phyloP scores from a whole-genome alignment of 1,284 basidiomycete genomes.

The Golubevia pallescens region DNA sequence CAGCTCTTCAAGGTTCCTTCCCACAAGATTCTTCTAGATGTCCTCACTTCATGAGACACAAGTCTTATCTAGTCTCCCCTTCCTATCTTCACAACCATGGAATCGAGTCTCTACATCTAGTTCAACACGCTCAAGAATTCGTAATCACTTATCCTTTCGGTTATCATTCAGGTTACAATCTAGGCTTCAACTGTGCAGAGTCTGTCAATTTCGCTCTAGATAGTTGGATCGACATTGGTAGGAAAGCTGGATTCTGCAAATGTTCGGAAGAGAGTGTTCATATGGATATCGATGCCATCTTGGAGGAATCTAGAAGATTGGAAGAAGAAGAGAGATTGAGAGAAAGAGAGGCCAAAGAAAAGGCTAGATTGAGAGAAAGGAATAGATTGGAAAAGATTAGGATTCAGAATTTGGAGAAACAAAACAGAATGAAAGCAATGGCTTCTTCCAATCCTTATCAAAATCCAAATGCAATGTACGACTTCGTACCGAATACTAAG shows the following conservation, averaged over 20 bases:
- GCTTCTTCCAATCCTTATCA: no score
- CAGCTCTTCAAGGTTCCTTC: conserved; percentile 56
- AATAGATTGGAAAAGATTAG: no score
- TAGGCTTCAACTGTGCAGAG: conserved; percentile 97
- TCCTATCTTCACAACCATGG: conserved; percentile 78
- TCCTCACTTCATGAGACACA: conserved; percentile 93
- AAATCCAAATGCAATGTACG: no score
- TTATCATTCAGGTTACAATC: conserved; percentile 95
- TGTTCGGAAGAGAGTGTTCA: conserved; percentile 58
- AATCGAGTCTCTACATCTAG: conserved; percentile 68
- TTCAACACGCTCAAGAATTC: conserved; percentile 90
- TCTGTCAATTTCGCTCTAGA: conserved; percentile 97
- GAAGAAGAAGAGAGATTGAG: conserved; percentile 41
- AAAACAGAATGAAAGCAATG: no score
- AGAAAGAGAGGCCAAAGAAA: conserved; percentile 10
- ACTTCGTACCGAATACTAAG: no score
- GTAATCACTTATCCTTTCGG: conserved; percentile 88
- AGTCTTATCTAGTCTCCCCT: conserved; percentile 92
- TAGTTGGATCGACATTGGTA: conserved; percentile 88
- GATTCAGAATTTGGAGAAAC: no score
- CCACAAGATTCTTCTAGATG: conserved; percentile 68
- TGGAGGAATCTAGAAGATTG: conserved; percentile 47
- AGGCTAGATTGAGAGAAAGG: no score
- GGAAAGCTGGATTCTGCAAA: conserved; percentile 69
- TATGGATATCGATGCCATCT: conserved; percentile 55